phyloP scores from a whole-genome alignment of 2,329 filamentous ascomycete species.

The Chrysosporium queenslandicum region DNA sequence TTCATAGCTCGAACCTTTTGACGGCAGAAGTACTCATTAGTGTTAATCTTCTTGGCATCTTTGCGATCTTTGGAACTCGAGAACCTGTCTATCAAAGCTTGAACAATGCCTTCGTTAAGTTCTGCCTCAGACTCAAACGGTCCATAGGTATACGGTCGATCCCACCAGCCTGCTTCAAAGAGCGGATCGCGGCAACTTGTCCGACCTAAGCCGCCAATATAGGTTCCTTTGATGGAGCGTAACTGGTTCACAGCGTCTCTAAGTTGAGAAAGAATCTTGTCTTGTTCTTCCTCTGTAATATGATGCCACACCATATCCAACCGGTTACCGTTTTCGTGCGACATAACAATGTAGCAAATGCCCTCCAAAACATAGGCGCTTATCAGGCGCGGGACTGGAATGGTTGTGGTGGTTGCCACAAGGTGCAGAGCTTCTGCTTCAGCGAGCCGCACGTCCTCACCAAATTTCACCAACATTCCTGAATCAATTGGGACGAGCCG shows the following conservation, averaged over 20 bases:
- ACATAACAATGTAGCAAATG: constrained; percentile 12
- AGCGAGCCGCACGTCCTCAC: constrained; percentile 8
- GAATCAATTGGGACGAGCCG: constrained; percentile 4
- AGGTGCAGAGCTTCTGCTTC: constrained; percentile 14
- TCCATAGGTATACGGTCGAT: constrained; percentile 1
- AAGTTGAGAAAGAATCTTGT: constrained; percentile 8
- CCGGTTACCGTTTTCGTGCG: background rate
- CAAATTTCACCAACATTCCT: constrained; percentile 12
- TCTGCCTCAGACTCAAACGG: constrained; percentile 8
- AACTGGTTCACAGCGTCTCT: constrained; percentile 9
- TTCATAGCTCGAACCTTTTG: constrained; percentile 16
- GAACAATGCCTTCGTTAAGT: constrained; percentile 11
- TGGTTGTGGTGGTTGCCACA: constrained; percentile 6
- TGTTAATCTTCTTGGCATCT: background rate
- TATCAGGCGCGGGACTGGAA: constrained; percentile 2
- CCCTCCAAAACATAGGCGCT: constrained; percentile 11
- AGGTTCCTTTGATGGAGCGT: constrained; percentile 10
- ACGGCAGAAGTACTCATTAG: constrained; percentile 11
- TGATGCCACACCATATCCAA: constrained; percentile 2
- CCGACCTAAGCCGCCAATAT: constrained; percentile 1
- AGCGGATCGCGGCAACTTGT: constrained; percentile 6
- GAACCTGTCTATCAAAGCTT: constrained; percentile 7
- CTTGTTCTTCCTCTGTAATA: background rate
- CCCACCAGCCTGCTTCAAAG: constrained; percentile 1
- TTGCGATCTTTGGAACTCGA: background rate